A percentile compares a stretch with the other conserved stretches of the same genome.
These are phyloP conservation scores for Komagataella kurtzmanii DNA, from an alignment of 805 yeast genomes.

Conservation along the genomic window DNA sequence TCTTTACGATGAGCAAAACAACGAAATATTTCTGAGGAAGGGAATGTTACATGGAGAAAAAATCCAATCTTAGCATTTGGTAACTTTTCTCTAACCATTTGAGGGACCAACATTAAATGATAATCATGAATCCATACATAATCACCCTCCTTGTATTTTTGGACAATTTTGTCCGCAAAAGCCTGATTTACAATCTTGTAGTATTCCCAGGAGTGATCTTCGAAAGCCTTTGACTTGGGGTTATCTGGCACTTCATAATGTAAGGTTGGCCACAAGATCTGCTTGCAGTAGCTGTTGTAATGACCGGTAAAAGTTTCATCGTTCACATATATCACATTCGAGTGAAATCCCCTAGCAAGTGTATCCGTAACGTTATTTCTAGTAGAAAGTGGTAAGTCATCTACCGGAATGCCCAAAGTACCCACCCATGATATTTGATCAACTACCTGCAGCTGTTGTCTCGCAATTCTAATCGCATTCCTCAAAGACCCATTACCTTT, in stretches of 20 bases:
- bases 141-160: constrained; percentile 60
- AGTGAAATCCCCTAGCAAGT: constrained; percentile 34
- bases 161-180: constrained; percentile 66
- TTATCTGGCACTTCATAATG: constrained; percentile 91
- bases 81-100: constrained; percentile 59
- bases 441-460: constrained; percentile 21
- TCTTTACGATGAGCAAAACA: constrained; percentile 81
- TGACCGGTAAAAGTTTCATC: constrained; percentile 84
- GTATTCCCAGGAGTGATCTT: constrained; percentile 88
- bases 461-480: constrained; percentile 66
- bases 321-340: constrained; percentile 56
- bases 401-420: constrained; percentile 86
- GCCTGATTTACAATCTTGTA: constrained; percentile 64
- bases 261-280: constrained; percentile 91
- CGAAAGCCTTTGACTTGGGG: constrained; percentile 87
- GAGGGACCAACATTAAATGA: constrained; percentile 78
- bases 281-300: constrained; percentile 84
- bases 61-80: constrained; percentile 86
- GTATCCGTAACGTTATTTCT: constrained; percentile 36
- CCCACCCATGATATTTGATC: constrained; percentile 65
- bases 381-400: constrained; percentile 49
- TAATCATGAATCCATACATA: constrained; percentile 90
- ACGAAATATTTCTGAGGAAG: constrained; percentile 89
- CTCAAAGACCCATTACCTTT: constrained; percentile 83
- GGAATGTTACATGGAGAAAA: constrained; percentile 88